Percentiles rank a stretch among this genome's conserved stretches.
phyloP scores from a whole-genome alignment of 2,329 filamentous ascomycete genomes.

The Colletotrichum liriopes region DNA sequence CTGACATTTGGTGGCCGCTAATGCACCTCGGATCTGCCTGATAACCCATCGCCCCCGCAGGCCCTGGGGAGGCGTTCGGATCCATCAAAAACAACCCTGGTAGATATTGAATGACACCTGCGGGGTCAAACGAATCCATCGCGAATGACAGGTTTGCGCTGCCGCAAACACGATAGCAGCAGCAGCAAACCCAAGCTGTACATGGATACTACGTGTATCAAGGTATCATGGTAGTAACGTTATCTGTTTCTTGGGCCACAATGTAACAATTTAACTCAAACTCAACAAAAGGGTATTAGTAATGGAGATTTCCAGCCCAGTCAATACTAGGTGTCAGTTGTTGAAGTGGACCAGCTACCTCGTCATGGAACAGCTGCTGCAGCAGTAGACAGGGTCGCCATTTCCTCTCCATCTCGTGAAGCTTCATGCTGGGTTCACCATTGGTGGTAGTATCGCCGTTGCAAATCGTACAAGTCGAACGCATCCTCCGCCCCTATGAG shows the following conservation, averaged over 20 bases:
- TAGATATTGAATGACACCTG: background rate
- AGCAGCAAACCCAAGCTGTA: background rate
- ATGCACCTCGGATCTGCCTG: background rate
- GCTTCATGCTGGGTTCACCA: background rate
- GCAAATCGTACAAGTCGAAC: background rate
- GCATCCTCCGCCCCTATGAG: background rate
- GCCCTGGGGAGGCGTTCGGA: background rate
- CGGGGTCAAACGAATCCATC: background rate
- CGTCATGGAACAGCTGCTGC: background rate
- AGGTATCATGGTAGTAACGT: background rate
- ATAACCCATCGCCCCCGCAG: background rate
- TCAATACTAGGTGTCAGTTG: background rate
- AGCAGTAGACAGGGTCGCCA: background rate
- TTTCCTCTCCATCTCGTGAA: background rate
- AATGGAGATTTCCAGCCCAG: background rate
- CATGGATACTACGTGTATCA: background rate
- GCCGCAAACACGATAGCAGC: background rate
- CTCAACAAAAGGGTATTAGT: too few species aligned
- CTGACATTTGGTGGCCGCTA: background rate
- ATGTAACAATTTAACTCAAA: too few species aligned
- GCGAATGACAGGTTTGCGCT: too few species aligned
- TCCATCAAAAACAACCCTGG: background rate
- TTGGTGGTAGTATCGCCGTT: background rate
- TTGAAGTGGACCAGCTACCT: too few species aligned
- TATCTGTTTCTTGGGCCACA: background rate